Percentiles rank a stretch among this genome's conserved stretches.
Evolutionary conservation across 768 basidiomycete species (phyloP).

Genomic region (Russula emetica): DNA sequence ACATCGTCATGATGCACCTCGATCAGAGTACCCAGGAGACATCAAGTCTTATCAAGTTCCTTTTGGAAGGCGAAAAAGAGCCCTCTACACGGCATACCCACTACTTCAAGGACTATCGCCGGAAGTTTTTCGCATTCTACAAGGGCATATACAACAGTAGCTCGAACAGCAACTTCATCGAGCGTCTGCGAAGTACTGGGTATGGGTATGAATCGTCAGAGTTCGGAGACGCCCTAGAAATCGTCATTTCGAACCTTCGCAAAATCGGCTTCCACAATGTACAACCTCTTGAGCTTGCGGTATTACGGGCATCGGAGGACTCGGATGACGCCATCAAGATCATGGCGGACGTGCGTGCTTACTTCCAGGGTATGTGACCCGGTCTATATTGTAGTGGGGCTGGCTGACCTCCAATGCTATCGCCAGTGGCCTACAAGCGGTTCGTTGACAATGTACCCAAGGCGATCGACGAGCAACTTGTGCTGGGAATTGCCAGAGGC

Average conservation of each 20-base stretch:
- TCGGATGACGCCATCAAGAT: slow-evolving; percentile 56
- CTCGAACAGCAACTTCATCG: slow-evolving; percentile 1
- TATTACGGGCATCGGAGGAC: slow-evolving; percentile 47
- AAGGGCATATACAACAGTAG: neutral
- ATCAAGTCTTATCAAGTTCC: neutral
- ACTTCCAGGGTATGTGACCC: slow-evolving; percentile 59
- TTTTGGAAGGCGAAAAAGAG: neutral
- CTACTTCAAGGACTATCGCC: slow-evolving; percentile 12
- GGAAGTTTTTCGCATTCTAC: slow-evolving; percentile 12
- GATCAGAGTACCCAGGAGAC: slow-evolving; percentile 4
- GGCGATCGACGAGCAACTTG: slow-evolving; percentile 47
- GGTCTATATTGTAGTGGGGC: neutral
- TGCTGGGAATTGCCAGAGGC: slow-evolving; percentile 47
- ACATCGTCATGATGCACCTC: neutral
- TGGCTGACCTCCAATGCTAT: slow-evolving; percentile 1
- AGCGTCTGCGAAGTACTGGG: neutral
- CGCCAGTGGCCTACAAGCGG: slow-evolving; percentile 46
- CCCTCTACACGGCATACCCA: neutral
- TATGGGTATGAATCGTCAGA: neutral
- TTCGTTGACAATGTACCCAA: slow-evolving; percentile 43
- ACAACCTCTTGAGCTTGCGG: slow-evolving; percentile 43
- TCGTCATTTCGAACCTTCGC: slow-evolving; percentile 29
- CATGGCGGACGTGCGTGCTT: slow-evolving; percentile 69
- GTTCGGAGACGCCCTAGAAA: neutral
- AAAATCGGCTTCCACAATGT: slow-evolving; percentile 40